Evolutionary conservation across 2,329 filamentous ascomycete species (phyloP).

Genomic region (Dryadomyces quercus-mongolicae): DNA sequence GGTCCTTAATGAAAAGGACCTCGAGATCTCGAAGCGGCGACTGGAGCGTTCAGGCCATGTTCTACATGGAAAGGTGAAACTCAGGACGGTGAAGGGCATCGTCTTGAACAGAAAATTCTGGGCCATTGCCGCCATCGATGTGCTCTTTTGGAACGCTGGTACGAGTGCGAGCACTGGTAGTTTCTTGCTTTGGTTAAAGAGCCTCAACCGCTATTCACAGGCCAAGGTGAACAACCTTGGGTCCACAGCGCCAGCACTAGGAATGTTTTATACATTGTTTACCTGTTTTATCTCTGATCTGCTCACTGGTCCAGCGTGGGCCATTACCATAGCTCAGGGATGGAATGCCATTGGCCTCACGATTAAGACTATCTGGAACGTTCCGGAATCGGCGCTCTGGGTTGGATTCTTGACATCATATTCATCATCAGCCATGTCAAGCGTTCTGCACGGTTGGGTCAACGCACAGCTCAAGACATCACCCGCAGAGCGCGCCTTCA

Average conservation of each 20-base stretch:
- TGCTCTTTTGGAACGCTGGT: slow-evolving; percentile 46
- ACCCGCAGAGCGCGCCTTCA: too few species aligned
- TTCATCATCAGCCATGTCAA: too few species aligned
- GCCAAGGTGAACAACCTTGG: slow-evolving; percentile 7
- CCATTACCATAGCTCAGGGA: slow-evolving; percentile 35
- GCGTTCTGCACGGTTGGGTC: too few species aligned
- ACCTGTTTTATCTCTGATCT: slow-evolving; percentile 44
- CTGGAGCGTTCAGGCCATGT: slow-evolving; percentile 20
- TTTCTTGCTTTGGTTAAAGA: slow-evolving; percentile 47
- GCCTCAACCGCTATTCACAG: slow-evolving; percentile 18
- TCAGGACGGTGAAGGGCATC: slow-evolving; percentile 18
- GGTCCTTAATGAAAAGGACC: slow-evolving; percentile 22
- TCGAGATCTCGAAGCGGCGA: slow-evolving; percentile 21
- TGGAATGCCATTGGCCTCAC: slow-evolving; percentile 41
- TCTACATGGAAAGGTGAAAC: slow-evolving; percentile 22
- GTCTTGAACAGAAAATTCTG: slow-evolving; percentile 29
- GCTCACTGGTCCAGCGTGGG: slow-evolving; percentile 37
- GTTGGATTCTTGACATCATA: too few species aligned
- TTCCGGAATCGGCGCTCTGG: slow-evolving; percentile 27
- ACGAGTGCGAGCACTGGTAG: slow-evolving; percentile 30
- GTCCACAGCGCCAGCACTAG: slow-evolving; percentile 23
- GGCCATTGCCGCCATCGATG: slow-evolving; percentile 34
- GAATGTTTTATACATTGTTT: slow-evolving; percentile 42
- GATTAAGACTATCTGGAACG: slow-evolving; percentile 43
- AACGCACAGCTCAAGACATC: too few species aligned